phyloP scores from a whole-genome alignment of 768 basidiomycete species.

The Lanmaoa rubissima region DNA sequence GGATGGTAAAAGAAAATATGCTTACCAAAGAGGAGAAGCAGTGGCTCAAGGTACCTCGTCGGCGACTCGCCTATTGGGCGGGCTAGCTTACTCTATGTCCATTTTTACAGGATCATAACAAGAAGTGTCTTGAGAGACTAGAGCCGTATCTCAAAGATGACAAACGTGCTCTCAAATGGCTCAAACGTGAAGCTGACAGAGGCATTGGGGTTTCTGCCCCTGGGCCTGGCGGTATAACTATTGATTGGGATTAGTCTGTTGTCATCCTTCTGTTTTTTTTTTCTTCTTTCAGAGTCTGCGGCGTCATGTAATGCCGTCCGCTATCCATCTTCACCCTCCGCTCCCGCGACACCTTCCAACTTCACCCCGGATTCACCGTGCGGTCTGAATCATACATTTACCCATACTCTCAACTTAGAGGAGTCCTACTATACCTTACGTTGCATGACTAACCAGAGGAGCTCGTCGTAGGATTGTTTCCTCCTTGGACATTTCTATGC shows the following conservation, averaged over 20 bases:
- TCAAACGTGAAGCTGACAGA: conserved; percentile 72
- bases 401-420: conserved; percentile 5
- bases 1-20: conserved; percentile 83
- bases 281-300: conserved; percentile 4
- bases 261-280: neutral
- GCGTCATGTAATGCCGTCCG: neutral
- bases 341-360: conserved; percentile 24
- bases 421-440: conserved; percentile 26
- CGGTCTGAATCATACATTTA: conserved; percentile 8
- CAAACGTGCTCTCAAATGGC: conserved; percentile 78
- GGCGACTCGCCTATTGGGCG: neutral
- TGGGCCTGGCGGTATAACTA: conserved; percentile 66
- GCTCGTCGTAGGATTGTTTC: conserved; percentile 20
- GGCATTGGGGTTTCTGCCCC: conserved; percentile 67
- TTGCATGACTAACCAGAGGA: conserved; percentile 25
- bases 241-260: conserved; percentile 68
- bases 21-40: conserved; percentile 81
- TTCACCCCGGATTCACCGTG: neutral
- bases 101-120: conserved; percentile 71
- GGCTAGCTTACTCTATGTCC: conserved; percentile 8
- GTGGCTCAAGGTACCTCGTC: conserved; percentile 70
- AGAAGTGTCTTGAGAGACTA: conserved; percentile 62
- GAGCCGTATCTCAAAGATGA: conserved; percentile 70
- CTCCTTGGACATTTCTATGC: conserved; percentile 14
- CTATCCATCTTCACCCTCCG: conserved; percentile 4